A percentile compares a stretch with the other conserved stretches of the same genome.
Evolutionary conservation across 2,329 filamentous ascomycete species (phyloP).

Genomic region (Aspergillus aculeatinus): DNA sequence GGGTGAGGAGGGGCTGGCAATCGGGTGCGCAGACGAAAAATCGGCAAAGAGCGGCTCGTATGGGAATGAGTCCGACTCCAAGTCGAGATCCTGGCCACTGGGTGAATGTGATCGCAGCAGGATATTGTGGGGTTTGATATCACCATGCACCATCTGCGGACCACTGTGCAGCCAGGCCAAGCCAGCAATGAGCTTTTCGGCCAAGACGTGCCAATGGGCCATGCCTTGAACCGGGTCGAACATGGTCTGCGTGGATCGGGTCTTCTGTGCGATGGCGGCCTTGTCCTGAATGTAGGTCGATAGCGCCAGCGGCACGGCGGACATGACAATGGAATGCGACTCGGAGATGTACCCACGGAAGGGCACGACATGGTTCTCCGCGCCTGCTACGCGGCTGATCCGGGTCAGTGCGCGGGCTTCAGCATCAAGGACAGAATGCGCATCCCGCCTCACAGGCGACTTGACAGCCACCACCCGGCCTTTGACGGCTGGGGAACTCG

Average conservation of each 20-base stretch:
- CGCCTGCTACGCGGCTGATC: slow-evolving; percentile 33
- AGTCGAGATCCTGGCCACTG: slow-evolving; percentile 2
- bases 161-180: slow-evolving; percentile 46
- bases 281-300: slow-evolving; percentile 42
- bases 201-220: slow-evolving; percentile 41
- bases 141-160: slow-evolving; percentile 46
- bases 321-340: slow-evolving; percentile 44
- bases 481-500: slow-evolving; percentile 36
- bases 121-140: slow-evolving; percentile 50
- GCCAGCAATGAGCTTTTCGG: slow-evolving; percentile 41
- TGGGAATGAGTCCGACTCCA: slow-evolving; percentile 26
- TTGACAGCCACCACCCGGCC: slow-evolving; percentile 46
- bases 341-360: slow-evolving; percentile 46
- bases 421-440: slow-evolving; percentile 39
- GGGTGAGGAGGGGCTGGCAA: slow-evolving; percentile 11
- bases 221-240: slow-evolving; percentile 47
- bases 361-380: slow-evolving; percentile 41
- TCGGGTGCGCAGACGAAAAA: slow-evolving; percentile 44
- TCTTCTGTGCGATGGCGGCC: slow-evolving; percentile 28
- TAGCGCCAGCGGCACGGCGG: slow-evolving; percentile 45
- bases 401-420: slow-evolving; percentile 46
- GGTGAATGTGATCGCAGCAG: slow-evolving; percentile 34
- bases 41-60: slow-evolving; percentile 46
- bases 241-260: slow-evolving; percentile 44
- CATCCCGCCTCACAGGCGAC: slow-evolving; percentile 42